phyloP scores from a whole-genome alignment of 192 early-diverging fungal species.

The Dissophora globulifera region DNA sequence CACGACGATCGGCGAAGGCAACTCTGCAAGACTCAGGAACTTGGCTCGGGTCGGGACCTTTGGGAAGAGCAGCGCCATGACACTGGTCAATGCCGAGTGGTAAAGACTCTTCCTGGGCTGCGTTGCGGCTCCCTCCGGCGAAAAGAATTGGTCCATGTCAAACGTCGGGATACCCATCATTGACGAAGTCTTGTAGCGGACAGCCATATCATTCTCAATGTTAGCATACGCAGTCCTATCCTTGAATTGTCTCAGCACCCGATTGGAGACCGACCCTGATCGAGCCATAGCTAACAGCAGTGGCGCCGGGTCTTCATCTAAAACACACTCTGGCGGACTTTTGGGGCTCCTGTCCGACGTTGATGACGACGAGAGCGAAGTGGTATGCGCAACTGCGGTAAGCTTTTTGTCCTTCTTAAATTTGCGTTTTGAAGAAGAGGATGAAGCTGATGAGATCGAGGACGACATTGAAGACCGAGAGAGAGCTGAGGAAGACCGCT shows the following conservation, averaged over 20 bases:
- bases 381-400: background rate
- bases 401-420: background rate
- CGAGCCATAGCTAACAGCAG: conserved; percentile 54
- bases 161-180: conserved; percentile 44
- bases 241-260: conserved; percentile 42
- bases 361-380: too few relatives aligned
- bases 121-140: conserved; percentile 16
- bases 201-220: conserved; percentile 59
- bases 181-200: conserved; percentile 51
- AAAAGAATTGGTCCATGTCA: conserved; percentile 45
- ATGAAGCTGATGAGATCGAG: conserved; percentile 8
- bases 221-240: conserved; percentile 59
- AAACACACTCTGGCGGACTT: conserved; percentile 7
- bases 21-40: conserved; percentile 11
- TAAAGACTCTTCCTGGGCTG: conserved; percentile 18
- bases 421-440: background rate
- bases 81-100: conserved; percentile 14
- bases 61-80: conserved; percentile 21
- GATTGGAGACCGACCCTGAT: conserved; percentile 44
- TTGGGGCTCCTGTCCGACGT: background rate
- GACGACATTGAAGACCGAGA: too few relatives aligned
- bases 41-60: conserved; percentile 17
- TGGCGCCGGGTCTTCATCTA: conserved; percentile 36
- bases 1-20: conserved; percentile 37
- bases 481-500: conserved; percentile 5